Evolutionary conservation across 306 rosid species (phyloP).

Genomic region (Echinosophora koreensis): DNA sequence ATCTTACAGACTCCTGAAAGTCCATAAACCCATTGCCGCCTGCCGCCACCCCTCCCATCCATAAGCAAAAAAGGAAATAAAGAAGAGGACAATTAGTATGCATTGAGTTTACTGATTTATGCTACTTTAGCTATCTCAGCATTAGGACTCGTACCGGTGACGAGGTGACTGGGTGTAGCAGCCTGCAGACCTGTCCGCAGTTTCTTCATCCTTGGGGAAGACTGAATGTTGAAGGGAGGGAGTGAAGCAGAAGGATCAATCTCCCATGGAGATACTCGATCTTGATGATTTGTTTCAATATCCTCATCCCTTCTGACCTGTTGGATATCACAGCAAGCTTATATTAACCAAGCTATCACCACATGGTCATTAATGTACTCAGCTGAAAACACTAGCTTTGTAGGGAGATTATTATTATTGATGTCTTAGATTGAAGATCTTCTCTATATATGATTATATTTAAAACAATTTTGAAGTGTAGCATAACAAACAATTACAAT

Average conservation of each 20-base stretch:
- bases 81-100: conserved; percentile 35
- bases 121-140: conserved; percentile 33
- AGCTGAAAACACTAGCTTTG: conserved; percentile 3
- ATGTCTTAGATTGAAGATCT: conserved; percentile 4
- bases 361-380: conserved; percentile 27
- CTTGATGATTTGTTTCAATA: conserved; percentile 69
- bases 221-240: conserved; percentile 87
- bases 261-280: conserved; percentile 93
- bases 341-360: conserved; percentile 26
- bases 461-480: conserved; percentile 10
- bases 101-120: conserved; percentile 5
- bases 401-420: neutral
- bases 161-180: conserved; percentile 61
- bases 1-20: conserved; percentile 88
- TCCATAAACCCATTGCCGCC: conserved; percentile 84
- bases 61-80: conserved; percentile 24
- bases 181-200: conserved; percentile 82
- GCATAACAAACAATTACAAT: conserved; percentile 1
- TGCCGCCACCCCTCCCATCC: conserved; percentile 46
- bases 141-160: conserved; percentile 60
- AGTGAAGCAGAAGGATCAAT: conserved; percentile 86
- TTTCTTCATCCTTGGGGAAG: conserved; percentile 92
- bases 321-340: conserved; percentile 46
- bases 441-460: neutral
- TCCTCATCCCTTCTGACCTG: conserved; percentile 98